A percentile compares a stretch with the other conserved stretches of the same genome.
Conservation (phyloP, 148 eudicot species). For the Diospyros lotus region DNA sequence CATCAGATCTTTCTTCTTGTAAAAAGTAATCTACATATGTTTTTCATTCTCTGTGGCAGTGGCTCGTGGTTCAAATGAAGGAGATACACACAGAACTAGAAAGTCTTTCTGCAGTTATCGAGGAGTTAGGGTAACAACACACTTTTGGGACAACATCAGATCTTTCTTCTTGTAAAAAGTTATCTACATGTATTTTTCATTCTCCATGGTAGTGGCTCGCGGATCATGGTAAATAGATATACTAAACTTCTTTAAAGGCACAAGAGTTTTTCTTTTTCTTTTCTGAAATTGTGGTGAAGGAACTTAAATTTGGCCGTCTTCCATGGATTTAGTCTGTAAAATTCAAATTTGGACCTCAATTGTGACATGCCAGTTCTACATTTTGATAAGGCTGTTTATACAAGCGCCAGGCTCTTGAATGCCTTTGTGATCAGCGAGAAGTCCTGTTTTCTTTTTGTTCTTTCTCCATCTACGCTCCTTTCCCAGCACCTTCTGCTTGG, state of each 20-base stretch:
- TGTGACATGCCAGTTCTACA: too few species aligned
- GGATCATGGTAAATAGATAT: slow-evolving; percentile 28
- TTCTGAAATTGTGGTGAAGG: too few species aligned
- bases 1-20: neutral
- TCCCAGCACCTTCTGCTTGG: too few species aligned
- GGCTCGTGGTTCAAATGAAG: slow-evolving; percentile 11
- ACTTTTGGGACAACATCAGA: neutral
- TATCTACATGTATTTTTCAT: neutral
- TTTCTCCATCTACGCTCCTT: too few species aligned
- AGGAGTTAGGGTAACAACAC: slow-evolving; percentile 20
- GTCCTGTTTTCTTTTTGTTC: too few species aligned
- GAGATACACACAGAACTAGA: slow-evolving; percentile 39
- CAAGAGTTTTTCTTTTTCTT: too few species aligned
- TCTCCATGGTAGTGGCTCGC: neutral
- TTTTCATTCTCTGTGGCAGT: neutral
- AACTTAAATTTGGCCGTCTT: too few species aligned
- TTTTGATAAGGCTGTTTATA: too few species aligned
- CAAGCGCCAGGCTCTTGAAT: too few species aligned
- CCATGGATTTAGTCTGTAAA: too few species aligned
- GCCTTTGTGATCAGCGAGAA: too few species aligned
- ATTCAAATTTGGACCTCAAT: too few species aligned
- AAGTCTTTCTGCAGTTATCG: slow-evolving; percentile 31
- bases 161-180: neutral
- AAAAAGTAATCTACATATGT: neutral
- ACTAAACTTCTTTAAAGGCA: neutral